These are phyloP conservation scores for Crassisporium funariophilum DNA, from an alignment of 768 basidiomycete genomes.

Conservation along the genomic window DNA sequence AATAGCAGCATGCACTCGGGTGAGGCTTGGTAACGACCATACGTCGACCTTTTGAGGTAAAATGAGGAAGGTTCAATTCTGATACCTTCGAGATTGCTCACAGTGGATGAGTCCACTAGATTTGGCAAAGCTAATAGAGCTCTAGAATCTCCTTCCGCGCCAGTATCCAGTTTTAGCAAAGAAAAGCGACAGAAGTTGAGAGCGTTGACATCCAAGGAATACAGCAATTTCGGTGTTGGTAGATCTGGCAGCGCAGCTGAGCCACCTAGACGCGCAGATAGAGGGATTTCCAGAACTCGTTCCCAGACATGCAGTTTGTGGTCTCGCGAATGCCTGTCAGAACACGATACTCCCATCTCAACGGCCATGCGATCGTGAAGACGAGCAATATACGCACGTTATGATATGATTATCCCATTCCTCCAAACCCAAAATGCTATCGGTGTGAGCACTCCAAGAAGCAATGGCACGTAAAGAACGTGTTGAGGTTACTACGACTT, in stretches of 20 bases:
- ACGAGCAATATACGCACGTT: conserved; percentile 61
- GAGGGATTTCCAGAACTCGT: conserved; percentile 45
- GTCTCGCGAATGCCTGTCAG: conserved; percentile 80
- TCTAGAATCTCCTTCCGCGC: conserved; percentile 15
- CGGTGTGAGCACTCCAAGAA: conserved; percentile 79
- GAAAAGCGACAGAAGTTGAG: conserved; percentile 94
- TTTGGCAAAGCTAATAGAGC: conserved; percentile 84
- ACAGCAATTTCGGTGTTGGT: conserved; percentile 52
- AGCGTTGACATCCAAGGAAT: conserved; percentile 88
- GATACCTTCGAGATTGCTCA: conserved; percentile 30
- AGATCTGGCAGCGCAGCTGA: conserved; percentile 56
- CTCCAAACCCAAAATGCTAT: conserved; percentile 74
- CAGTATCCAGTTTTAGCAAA: conserved; percentile 39
- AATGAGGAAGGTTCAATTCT: neutral
- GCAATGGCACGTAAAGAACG: conserved; percentile 71
- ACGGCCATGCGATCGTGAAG: too few relatives aligned
- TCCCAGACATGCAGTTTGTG: conserved; percentile 83
- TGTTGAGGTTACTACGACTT: conserved; percentile 77
- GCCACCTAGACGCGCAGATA: conserved; percentile 50
- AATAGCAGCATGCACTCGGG: conserved; percentile 83
- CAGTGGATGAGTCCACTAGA: conserved; percentile 83
- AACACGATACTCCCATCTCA: too few relatives aligned
- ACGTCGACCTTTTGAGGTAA: conserved; percentile 71
- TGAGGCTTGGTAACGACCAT: conserved; percentile 71
- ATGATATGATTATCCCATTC: conserved; percentile 70